Evolutionary conservation across 108 stramenopile species (phyloP), one percentile per base, ranked within the genome.

Genomic region (Pseudonitzschia pungens): DNA sequence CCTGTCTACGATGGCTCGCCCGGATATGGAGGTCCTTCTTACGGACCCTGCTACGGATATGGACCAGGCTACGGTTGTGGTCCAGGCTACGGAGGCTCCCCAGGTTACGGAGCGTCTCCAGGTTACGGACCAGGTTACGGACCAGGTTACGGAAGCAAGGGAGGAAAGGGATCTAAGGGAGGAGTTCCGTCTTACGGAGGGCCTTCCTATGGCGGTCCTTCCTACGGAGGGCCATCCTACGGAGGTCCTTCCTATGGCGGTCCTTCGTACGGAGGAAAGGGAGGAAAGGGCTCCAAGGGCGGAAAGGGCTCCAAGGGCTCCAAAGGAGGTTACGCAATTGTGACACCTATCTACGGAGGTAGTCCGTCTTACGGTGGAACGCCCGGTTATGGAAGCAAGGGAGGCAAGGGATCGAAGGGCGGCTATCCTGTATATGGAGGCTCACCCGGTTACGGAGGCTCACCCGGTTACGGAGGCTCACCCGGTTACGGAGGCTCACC

Each of bases 361-460:
- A 45, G 14, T 16, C 3, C 20, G 1, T 16, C 15, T 9, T 26
- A 58, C 21, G n/a, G 55, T 20, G n/a, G 24, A n/a, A 26, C 20
- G 24, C 21, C 10, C 55, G n/a, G 55, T n/a, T 58, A 7, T 27
- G 21, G 27, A 26, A 4, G 29, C 57, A 26, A 26, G 15, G 57
- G 57, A 58, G 16, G 28, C 57, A 58, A 58, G 57, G 57, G 57
- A 22, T 21, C 24, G 10, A 58, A 58, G 29, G 57, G 57, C 29
- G n/a, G n/a, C n/a, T n/a, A n/a, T n/a, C n/a, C n/a, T n/a, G n/a
- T n/a, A n/a, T n/a, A n/a, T n/a, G n/a, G n/a, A n/a, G n/a, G n/a
- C n/a, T n/a, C n/a, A n/a, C n/a, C n/a, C n/a, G n/a, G n/a, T n/a
- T n/a, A n/a, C n/a, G n/a, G n/a, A n/a, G n/a, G n/a, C n/a, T n/a